Base-by-base conservation (phyloP, 805 yeast genomes). In the Suhomyces sp. region DNA sequence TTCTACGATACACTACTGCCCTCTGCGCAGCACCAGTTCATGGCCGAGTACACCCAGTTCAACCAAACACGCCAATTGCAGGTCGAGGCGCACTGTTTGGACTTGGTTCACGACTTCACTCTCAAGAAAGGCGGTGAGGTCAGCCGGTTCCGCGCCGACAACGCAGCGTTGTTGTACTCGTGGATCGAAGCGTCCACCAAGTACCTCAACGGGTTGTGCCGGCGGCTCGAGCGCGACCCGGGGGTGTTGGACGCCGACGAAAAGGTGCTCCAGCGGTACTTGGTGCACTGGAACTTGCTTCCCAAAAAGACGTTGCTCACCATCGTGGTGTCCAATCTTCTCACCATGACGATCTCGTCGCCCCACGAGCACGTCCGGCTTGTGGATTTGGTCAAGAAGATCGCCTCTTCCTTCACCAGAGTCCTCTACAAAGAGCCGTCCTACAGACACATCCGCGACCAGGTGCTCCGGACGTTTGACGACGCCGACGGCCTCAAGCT, bases 51-150 rank as follows among this genome's bases (percentile, higher is more conserved):
- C 53, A 52, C 57, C 13, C 48, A 46, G 3, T 67, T 61, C 58
- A 66, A 66, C 54, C 50, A 46, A 27, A 22, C 44, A 12, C 68
- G 66, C 50, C 75, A 74, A 50, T 51, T 61, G n/a, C 51, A 60
- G 15, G 56, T 73, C 2, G 79, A 74, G 52, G 50, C 54, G 1
- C 53, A 62, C 49, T 59, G 59, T 40, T 54, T 60, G 9, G 59
- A 57, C 36, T 49, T 62, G 33, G 55, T 57, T 23, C 64, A 60
- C 22, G 51, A 52, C 29, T 44, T 60, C 5, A 13, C 40, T 2
- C 19, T 3, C 19, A 19, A 19, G 19, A 19, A 19, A 3, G 3
- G 3, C 19, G n/a, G n/a, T n/a, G 19, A 29, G 31, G 5, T 13
- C 15, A 45, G 48, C 33, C 47, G 51, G 24, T 54, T 56, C 47